Percentiles rank a stretch among this genome's conserved stretches.
phyloP scores from a whole-genome alignment of 1,139 yeast species.

The Geotrichum citri-aurantii region DNA sequence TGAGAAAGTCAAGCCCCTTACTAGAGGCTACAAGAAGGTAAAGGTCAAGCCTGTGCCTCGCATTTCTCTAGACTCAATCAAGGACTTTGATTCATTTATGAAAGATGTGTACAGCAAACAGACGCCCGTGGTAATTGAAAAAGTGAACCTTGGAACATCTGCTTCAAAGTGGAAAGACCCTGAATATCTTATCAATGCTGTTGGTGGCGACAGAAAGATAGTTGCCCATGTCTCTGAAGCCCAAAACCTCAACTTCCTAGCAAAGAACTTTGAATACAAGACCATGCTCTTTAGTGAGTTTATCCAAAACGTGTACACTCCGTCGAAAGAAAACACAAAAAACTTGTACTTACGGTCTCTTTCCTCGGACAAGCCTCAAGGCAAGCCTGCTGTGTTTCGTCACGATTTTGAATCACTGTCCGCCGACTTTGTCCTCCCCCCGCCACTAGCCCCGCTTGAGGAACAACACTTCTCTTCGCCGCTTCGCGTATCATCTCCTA shows the following conservation, averaged over 20 bases:
- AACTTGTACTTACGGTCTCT: conserved; percentile 33
- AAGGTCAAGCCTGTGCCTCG: conserved; percentile 13
- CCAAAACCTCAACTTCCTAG: conserved; percentile 31
- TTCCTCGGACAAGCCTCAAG: conserved; percentile 31
- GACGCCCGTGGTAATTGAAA: conserved; percentile 25
- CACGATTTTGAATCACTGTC: conserved; percentile 33
- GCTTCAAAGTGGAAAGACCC: conserved; percentile 30
- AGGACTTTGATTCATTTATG: conserved; percentile 7
- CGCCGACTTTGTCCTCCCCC: conserved; percentile 33
- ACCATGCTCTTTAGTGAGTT: conserved; percentile 31
- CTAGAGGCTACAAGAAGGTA: background rate
- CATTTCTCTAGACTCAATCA: background rate
- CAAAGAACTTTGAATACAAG: conserved; percentile 34
- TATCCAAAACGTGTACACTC: conserved; percentile 25
- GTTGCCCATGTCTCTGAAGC: conserved; percentile 31
- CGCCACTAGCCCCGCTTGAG: conserved; percentile 20
- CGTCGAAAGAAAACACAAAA: background rate
- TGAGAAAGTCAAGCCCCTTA: background rate
- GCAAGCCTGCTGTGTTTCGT: conserved; percentile 30
- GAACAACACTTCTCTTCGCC: conserved; percentile 35
- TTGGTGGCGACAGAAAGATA: conserved; percentile 30
- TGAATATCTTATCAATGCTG: conserved; percentile 28
- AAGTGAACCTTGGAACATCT: conserved; percentile 30
- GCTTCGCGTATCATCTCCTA: conserved; percentile 33
- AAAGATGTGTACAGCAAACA: conserved; percentile 14